These are phyloP conservation scores for Akanthomyces lecanii DNA, from an alignment of 2,329 filamentous ascomycete genomes.

Conservation along the genomic window DNA sequence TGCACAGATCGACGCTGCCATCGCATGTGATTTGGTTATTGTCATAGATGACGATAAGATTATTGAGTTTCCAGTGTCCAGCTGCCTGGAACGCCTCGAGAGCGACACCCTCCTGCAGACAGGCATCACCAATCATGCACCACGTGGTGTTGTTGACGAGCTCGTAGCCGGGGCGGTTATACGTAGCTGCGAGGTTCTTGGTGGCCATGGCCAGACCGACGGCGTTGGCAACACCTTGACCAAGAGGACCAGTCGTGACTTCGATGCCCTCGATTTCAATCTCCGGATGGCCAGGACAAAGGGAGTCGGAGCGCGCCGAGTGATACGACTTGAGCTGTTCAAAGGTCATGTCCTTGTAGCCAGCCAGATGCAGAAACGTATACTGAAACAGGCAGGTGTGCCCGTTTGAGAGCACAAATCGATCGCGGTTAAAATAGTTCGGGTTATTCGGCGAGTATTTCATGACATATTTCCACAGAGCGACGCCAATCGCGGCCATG, in stretches of 20 bases:
- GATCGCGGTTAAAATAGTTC: conserved; percentile 57
- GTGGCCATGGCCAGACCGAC: conserved; percentile 55
- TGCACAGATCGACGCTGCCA: conserved; percentile 48
- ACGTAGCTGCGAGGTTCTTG: conserved; percentile 51
- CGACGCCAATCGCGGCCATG: conserved; percentile 58
- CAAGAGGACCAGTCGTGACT: conserved; percentile 56
- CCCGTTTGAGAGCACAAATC: conserved; percentile 60
- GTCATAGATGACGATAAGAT: conserved; percentile 55
- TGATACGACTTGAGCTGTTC: conserved; percentile 54
- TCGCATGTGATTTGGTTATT: conserved; percentile 60
- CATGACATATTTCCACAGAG: conserved; percentile 60
- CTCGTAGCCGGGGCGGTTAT: conserved; percentile 46
- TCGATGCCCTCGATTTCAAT: conserved; percentile 55
- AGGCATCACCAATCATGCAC: conserved; percentile 56
- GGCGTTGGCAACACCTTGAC: conserved; percentile 57
- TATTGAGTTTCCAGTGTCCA: conserved; percentile 52
- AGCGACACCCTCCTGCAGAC: conserved; percentile 54
- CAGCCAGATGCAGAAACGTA: conserved; percentile 47
- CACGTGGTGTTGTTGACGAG: conserved; percentile 49
- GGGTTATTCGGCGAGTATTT: conserved; percentile 52
- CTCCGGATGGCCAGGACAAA: conserved; percentile 55
- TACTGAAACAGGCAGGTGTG: conserved; percentile 54
- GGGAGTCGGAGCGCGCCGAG: conserved; percentile 38
- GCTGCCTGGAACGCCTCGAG: conserved; percentile 54
- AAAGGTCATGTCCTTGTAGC: conserved; percentile 51